phyloP scores from a whole-genome alignment of 208 protist species.

The Kentomonas sorsogonicus region DNA sequence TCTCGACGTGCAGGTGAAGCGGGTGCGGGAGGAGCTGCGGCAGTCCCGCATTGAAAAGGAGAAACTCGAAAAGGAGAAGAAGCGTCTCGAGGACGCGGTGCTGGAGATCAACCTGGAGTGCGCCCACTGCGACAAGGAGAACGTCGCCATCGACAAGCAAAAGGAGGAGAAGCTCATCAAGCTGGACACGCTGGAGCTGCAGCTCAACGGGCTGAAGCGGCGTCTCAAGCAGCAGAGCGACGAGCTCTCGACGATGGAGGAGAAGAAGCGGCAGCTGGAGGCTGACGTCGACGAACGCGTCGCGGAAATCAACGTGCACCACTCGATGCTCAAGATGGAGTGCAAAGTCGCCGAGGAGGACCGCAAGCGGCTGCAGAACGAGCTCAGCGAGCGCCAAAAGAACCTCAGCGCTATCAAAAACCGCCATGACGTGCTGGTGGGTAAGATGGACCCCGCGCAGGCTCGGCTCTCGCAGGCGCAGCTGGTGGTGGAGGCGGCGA shows the following conservation, averaged over 20 bases:
- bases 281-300: constrained; percentile 61
- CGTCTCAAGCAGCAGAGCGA: constrained; percentile 38
- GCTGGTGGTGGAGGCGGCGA: constrained; percentile 74
- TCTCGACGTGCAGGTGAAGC: constrained; percentile 87
- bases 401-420: constrained; percentile 56
- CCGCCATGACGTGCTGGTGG: constrained; percentile 70
- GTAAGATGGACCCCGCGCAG: constrained; percentile 62
- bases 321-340: constrained; percentile 72
- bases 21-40: constrained; percentile 79
- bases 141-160: constrained; percentile 34
- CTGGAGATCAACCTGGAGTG: constrained; percentile 81
- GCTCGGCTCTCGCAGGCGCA: constrained; percentile 71
- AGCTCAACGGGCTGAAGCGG: constrained; percentile 71
- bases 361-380: constrained; percentile 46
- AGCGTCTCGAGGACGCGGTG: constrained; percentile 44
- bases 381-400: constrained; percentile 68
- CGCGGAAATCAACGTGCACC: constrained; percentile 81
- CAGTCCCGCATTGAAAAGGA: constrained; percentile 52
- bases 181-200: constrained; percentile 81
- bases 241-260: constrained; percentile 67
- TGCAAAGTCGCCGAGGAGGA: constrained; percentile 81
- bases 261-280: constrained; percentile 68
- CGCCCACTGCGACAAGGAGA: constrained; percentile 57
- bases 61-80: constrained; percentile 45
- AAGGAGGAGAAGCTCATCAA: constrained; percentile 80